Base-by-base conservation (phyloP, 2,329 filamentous ascomycete species). In the Myotisia sp. region DNA sequence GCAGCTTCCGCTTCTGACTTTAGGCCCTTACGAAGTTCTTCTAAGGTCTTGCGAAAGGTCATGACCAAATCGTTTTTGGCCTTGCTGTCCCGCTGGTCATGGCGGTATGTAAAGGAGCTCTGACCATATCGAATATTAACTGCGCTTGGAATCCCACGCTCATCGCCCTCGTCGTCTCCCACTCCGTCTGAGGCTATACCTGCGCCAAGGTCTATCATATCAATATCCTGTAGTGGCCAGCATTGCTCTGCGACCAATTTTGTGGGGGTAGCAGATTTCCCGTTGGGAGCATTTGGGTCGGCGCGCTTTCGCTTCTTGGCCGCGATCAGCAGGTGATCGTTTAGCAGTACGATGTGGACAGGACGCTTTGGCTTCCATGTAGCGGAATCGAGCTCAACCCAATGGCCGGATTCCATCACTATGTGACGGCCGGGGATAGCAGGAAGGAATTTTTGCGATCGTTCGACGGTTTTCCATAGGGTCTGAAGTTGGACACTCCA, bases 301-400 rank as follows among this genome's bases (percentile, higher is more conserved):
- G 76, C 66, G 47, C 86, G 83, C 49, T 87, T 84, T 65, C 94
- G 93, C 63, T 94, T 94, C 45, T 82, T 76, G 16, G 82, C 84
- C 3, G 90, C 90, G 32, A 98, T 71, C 14, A 98, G 70, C 2
- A 98, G 65, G 56, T 98, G 86, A 51, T 98, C 90, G 52, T 95
- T 98, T 2, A 98, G 67, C 38, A 98, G 59, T 39, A 95, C 86
- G 40, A 98, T 75, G 51, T 92, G 83, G 55, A 95, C 86, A 18
- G 85, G 77, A 26, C 90, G 70, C 43, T 81, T 70, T 3, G 87
- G 83, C 58, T 93, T 94, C 76, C 92, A 95, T 0, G 90, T 98
- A 7, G 90, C 90, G 43, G 90, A 92, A 58, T 98, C 92, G 41
- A 98, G 67, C 60, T 98, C 87, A 39, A 95, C 81, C 90, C 90